phyloP scores from a whole-genome alignment of 2,329 filamentous ascomycete genomes.

The Ascochyta pisi region DNA sequence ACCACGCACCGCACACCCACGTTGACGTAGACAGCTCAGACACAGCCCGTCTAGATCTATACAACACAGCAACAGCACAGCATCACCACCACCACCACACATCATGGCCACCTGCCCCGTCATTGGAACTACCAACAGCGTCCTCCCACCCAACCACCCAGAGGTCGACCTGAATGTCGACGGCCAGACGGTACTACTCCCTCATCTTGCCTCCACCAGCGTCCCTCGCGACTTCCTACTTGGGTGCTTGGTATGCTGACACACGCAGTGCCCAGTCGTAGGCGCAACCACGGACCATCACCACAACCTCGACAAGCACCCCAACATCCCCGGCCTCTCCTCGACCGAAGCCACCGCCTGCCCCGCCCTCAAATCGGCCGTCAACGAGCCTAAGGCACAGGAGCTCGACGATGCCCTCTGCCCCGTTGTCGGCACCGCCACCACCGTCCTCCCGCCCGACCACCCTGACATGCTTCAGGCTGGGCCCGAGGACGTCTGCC shows the following conservation, averaged over 20 bases:
- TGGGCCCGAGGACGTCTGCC: constrained; percentile 50
- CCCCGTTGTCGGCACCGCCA: constrained; percentile 54
- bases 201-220: too few relatives aligned
- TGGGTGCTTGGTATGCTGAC: not conserved
- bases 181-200: constrained; percentile 41
- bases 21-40: not conserved
- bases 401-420: constrained; percentile 53
- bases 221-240: too few relatives aligned
- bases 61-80: too few relatives aligned
- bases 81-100: not conserved
- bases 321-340: constrained; percentile 41
- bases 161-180: constrained; percentile 48
- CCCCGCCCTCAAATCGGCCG: constrained; percentile 51
- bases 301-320: constrained; percentile 53
- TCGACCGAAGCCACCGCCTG: constrained; percentile 47
- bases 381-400: constrained; percentile 45
- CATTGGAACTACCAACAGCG: constrained; percentile 52
- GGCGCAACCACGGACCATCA: constrained; percentile 56
- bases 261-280: constrained; percentile 51
- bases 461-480: constrained; percentile 51
- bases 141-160: constrained; percentile 54
- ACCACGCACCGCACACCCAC: not conserved
- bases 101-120: constrained; percentile 44
- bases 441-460: constrained; percentile 51
- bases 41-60: not conserved